Evolutionary conservation across 441 rosid genomes (phyloP).

Genomic region (Aquilaria agallochum): DNA sequence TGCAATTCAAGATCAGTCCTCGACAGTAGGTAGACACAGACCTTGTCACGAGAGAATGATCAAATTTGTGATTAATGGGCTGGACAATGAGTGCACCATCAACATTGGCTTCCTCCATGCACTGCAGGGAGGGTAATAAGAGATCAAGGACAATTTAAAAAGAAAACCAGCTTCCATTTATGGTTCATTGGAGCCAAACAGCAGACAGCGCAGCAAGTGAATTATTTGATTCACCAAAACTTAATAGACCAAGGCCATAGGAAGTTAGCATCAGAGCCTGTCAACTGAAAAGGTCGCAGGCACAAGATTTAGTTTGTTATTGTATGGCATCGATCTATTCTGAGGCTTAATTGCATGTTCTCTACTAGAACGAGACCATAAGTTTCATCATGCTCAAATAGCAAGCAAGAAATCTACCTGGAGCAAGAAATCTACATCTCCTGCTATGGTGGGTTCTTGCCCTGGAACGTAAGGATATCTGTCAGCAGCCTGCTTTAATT

Average conservation of each 20-base stretch:
- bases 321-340: too few species aligned
- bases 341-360: too few species aligned
- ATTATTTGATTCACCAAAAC: too few species aligned
- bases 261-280: not conserved
- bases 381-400: too few species aligned
- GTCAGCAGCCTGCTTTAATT: constrained; percentile 45
- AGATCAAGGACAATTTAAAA: not conserved
- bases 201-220: too few species aligned
- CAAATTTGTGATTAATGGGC: constrained; percentile 92
- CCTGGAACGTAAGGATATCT: constrained; percentile 85
- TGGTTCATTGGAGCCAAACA: too few species aligned
- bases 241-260: too few species aligned
- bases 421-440: constrained; percentile 78
- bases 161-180: too few species aligned
- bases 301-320: too few species aligned
- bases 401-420: constrained; percentile 38
- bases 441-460: constrained; percentile 79
- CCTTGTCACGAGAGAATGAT: constrained; percentile 90
- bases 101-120: constrained; percentile 87
- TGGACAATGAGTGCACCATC: constrained; percentile 96
- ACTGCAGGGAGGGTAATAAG: constrained; percentile 29
- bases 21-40: constrained; percentile 8
- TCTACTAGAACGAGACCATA: too few species aligned
- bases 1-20: too few species aligned
- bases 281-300: too few species aligned